phyloP scores from a whole-genome alignment of 805 yeast species.

The Ogataea trehalophila region DNA sequence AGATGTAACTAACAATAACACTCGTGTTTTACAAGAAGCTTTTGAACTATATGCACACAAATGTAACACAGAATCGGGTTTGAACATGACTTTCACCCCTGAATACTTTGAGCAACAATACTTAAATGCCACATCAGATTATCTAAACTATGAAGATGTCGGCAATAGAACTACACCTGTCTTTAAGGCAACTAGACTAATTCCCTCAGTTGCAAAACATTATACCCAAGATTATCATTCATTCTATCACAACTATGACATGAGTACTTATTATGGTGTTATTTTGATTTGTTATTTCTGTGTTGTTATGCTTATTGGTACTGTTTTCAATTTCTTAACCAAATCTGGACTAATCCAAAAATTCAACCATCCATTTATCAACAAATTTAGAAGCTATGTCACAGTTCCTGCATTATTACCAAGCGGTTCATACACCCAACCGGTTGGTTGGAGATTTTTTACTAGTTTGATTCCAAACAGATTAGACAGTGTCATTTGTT shows the following conservation, averaged over 20 bases:
- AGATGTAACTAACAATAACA: slow-evolving; percentile 2
- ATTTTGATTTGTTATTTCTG: slow-evolving; percentile 36
- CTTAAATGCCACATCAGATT: slow-evolving; percentile 25
- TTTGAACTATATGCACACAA: background rate
- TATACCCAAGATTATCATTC: slow-evolving; percentile 10
- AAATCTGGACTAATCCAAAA: slow-evolving; percentile 25
- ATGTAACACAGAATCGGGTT: slow-evolving; percentile 1
- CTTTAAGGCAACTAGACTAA: slow-evolving; percentile 12
- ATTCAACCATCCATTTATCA: slow-evolving; percentile 29
- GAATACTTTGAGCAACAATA: slow-evolving; percentile 18
- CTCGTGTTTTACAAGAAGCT: slow-evolving; percentile 1
- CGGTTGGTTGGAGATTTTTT: slow-evolving; percentile 14
- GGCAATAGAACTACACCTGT: slow-evolving; percentile 6
- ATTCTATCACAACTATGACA: slow-evolving; percentile 23
- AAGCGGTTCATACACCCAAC: slow-evolving; percentile 15
- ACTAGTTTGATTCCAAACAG: slow-evolving; percentile 29
- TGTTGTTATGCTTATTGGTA: slow-evolving; percentile 33
- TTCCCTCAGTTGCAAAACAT: slow-evolving; percentile 4
- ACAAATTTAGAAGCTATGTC: slow-evolving; percentile 31
- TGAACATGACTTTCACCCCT: background rate
- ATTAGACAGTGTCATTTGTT: slow-evolving; percentile 26
- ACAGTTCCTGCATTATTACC: slow-evolving; percentile 37
- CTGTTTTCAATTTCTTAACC: slow-evolving; percentile 30
- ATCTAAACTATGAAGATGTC: slow-evolving; percentile 8
- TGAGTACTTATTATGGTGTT: slow-evolving; percentile 30